Conservation (phyloP, 2,329 filamentous ascomycete genomes). For the Fusarium burgessii region DNA sequence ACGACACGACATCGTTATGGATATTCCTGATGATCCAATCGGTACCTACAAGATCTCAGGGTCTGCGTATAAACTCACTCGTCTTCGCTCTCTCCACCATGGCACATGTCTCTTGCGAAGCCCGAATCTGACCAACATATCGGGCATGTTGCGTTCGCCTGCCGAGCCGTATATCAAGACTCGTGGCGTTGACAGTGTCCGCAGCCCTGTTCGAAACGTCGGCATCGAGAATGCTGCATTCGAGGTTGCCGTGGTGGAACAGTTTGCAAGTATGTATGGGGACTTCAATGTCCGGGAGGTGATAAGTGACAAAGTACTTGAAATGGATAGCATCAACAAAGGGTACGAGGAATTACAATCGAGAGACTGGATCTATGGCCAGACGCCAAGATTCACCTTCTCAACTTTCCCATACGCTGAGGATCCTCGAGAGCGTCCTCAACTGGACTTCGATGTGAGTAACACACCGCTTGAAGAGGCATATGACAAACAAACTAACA, state of each 20-base stretch:
- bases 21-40: conserved; percentile 49
- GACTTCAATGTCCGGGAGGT: conserved; percentile 49
- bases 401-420: conserved; percentile 70
- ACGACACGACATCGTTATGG: conserved; percentile 91
- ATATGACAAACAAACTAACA: conserved; percentile 11
- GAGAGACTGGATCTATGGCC: conserved; percentile 81
- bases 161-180: conserved; percentile 81
- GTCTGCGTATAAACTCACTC: conserved; percentile 93
- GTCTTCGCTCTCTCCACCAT: conserved; percentile 86
- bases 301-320: conserved; percentile 64
- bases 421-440: conserved; percentile 67
- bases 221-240: conserved; percentile 63
- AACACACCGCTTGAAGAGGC: not conserved
- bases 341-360: conserved; percentile 61
- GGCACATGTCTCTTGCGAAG: conserved; percentile 88
- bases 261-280: conserved; percentile 78
- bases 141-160: conserved; percentile 79
- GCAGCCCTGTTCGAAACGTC: conserved; percentile 85
- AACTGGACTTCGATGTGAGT: conserved; percentile 60
- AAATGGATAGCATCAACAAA: conserved; percentile 61
- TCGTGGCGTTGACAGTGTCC: conserved; percentile 90
- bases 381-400: conserved; percentile 87
- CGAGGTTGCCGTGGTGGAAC: conserved; percentile 67
- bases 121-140: conserved; percentile 77
- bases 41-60: conserved; percentile 84